These are phyloP conservation scores for Pisolithus marmoratus DNA, from an alignment of 768 basidiomycete species.

Conservation along the genomic window DNA sequence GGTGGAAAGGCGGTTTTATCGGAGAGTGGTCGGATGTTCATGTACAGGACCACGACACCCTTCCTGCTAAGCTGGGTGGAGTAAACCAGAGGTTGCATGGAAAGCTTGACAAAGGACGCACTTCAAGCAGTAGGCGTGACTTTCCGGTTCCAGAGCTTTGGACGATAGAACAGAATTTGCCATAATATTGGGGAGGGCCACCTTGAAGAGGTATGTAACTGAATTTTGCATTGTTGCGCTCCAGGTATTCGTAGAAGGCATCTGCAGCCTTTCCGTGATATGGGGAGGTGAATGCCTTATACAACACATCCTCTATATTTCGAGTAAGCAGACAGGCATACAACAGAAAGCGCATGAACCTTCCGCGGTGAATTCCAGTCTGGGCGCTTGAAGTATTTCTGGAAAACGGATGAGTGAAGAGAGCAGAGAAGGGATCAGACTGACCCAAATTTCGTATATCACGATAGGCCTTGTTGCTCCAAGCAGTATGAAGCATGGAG, in stretches of 20 bases:
- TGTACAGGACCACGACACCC: conserved; percentile 12
- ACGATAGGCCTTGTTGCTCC: no score
- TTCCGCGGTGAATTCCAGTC: no score
- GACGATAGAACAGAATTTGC: no score
- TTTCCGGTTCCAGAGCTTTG: no score
- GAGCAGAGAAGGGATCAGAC: no score
- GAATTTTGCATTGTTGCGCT: neutral
- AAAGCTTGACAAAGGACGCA: neutral
- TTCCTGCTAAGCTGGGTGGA: conserved; percentile 6
- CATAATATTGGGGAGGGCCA: neutral
- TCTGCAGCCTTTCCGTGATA: conserved; percentile 5
- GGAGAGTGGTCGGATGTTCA: conserved; percentile 3
- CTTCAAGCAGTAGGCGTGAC: no score
- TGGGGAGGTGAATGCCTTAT: neutral
- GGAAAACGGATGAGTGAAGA: no score
- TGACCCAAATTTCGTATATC: no score
- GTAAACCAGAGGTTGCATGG: neutral
- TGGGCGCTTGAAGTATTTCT: no score
- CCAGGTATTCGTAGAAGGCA: conserved; percentile 2
- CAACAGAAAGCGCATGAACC: no score
- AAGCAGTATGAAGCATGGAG: no score
- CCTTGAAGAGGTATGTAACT: neutral
- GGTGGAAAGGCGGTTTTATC: conserved; percentile 10
- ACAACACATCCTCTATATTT: neutral
- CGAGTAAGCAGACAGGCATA: no score